Evolutionary conservation across 2,329 filamentous ascomycete genomes (phyloP).

Genomic region (Daldinia eschscholtzii): DNA sequence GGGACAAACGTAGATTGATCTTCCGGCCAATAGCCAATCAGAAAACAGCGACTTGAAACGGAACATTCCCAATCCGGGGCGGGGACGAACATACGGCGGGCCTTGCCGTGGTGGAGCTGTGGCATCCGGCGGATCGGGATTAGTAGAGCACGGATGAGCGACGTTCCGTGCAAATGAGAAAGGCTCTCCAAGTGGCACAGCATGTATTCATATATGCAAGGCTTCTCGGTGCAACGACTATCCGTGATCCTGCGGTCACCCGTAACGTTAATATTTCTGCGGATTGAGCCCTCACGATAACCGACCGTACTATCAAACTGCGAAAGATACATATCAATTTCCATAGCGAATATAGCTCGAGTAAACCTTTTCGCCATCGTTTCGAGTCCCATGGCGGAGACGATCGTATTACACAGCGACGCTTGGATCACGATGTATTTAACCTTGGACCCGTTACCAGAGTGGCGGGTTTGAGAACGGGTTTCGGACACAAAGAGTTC

Average conservation of each 20-base stretch:
- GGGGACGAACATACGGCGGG: constrained; percentile 24
- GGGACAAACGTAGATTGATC: constrained; percentile 2
- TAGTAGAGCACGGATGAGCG: constrained; percentile 31
- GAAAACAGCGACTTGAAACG: constrained; percentile 21
- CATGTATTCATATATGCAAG: constrained; percentile 14
- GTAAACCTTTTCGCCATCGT: not conserved
- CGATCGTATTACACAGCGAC: not conserved
- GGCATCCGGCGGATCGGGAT: constrained; percentile 31
- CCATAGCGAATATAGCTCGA: not conserved
- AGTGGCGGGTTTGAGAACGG: not conserved
- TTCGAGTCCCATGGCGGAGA: not conserved
- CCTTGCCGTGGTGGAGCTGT: constrained; percentile 9
- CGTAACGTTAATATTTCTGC: not conserved
- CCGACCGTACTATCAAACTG: not conserved
- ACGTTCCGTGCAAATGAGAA: constrained; percentile 28
- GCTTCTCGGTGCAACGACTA: constrained; percentile 22
- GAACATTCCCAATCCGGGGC: constrained; percentile 31
- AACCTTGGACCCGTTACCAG: not conserved
- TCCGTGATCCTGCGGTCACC: constrained; percentile 12
- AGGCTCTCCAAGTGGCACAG: constrained; percentile 1
- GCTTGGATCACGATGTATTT: not conserved
- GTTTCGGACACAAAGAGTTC: not conserved
- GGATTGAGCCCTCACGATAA: not conserved
- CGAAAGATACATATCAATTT: not conserved
- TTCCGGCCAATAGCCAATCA: constrained; percentile 23